Evolutionary conservation across 1,284 basidiomycete genomes (phyloP), one percentile per base, ranked within the genome.

Genomic region (Wallemia hederae): DNA sequence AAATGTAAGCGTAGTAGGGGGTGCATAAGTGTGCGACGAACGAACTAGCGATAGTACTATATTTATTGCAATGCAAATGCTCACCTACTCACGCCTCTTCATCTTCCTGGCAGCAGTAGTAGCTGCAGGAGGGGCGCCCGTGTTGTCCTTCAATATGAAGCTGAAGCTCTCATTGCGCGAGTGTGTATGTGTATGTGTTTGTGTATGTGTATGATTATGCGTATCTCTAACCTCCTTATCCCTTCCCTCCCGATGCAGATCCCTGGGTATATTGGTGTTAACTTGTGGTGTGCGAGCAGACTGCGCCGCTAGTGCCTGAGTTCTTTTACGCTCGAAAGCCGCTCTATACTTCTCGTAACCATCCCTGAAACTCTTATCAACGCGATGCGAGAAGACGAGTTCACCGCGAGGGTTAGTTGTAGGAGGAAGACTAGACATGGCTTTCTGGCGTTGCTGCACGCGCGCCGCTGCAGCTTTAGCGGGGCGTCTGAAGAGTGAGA

Each of bases 331-430:
- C 73, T 97, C 92, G 70, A 94, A 98, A n/a, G 82, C 82, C 9
- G 80, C 75, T 15, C 94, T 78, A 70, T 97, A 92, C 17, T 86
- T 78, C 70, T 96, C 90, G 72, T 98, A 98, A 0, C 84, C 79
- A 61, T 96, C 90, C 26, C 86, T 76, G 70, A 98, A 98, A 11
- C 72, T 69, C 55, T 77, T 76, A 63, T 86, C 82, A 29, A 98
- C 85, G 58, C 85, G 80, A 15, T 82, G 86, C 15, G 85, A 90
- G 71, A 98, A 96, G 64, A 98, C 91, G 63, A 98, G 79, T 68
- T 98, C 92, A 58, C 94, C 92, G 15, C 91, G 81, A 1, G 91
- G 89, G 70, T 92, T 96, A 33, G 74, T 75, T 3, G 86, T 77
- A 0, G 89, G 89, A 1, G 91, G 90, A 39, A 96, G 92, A 9